Percentiles rank a stretch among this genome's conserved stretches.
Conservation (phyloP, 305 asterid species). For the Fraxinus velutina region DNA sequence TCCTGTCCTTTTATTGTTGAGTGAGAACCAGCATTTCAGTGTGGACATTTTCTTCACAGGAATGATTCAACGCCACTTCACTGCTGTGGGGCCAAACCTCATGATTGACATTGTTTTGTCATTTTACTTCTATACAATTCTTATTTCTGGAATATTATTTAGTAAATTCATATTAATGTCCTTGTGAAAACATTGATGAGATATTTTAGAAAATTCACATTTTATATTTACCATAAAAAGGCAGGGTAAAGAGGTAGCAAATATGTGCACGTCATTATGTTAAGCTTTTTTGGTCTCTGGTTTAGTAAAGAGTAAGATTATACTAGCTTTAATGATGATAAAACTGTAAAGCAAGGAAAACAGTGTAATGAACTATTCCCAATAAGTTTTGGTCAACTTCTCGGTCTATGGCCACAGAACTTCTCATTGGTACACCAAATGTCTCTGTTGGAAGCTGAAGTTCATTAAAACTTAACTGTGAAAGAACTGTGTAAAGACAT, state of each 20-base stretch:
- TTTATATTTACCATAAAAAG: neutral
- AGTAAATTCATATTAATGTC: neutral
- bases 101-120: neutral
- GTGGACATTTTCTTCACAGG: neutral
- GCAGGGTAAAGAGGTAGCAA: neutral
- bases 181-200: neutral
- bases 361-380: neutral
- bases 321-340: neutral
- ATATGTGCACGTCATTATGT: neutral
- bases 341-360: neutral
- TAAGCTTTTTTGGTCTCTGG: neutral
- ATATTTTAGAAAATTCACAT: neutral
- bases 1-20: neutral
- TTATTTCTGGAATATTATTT: neutral
- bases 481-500: neutral
- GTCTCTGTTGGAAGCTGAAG: neutral
- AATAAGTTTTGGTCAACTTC: neutral
- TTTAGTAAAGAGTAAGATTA: neutral
- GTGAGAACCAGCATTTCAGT: neutral
- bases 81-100: neutral
- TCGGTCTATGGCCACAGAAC: neutral
- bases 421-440: neutral
- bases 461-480: neutral
- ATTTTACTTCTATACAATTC: neutral
- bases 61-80: slow-evolving; percentile 3